These are phyloP conservation scores for Clitopilus passeckerianus DNA, from an alignment of 768 basidiomycete species.

Conservation along the genomic window DNA sequence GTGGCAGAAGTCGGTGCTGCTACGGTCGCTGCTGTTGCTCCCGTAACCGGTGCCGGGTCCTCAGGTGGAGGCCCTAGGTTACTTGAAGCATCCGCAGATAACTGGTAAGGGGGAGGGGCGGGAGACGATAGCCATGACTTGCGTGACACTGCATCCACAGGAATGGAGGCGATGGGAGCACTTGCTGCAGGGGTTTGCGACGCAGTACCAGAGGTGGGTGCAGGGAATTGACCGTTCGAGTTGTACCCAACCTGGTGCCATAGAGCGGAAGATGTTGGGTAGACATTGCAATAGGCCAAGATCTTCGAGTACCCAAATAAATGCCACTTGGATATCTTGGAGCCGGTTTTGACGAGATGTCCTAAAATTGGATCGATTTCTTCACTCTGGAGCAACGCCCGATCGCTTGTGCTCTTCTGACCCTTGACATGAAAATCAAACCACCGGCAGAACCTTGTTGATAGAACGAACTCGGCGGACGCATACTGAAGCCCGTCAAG, in stretches of 20 bases:
- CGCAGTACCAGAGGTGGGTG: background rate
- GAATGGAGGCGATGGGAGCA: background rate
- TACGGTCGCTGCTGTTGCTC: background rate
- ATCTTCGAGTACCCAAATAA: background rate
- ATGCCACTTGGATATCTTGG: background rate
- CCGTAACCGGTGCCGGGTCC: background rate
- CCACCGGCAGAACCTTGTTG: background rate
- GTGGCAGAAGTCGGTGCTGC: background rate
- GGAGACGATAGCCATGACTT: background rate
- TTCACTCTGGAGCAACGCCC: background rate
- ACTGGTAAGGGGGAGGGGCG: background rate
- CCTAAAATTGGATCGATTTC: background rate
- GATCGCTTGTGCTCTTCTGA: background rate
- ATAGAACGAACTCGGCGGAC: background rate
- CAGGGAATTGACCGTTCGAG: background rate
- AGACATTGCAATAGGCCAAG: background rate
- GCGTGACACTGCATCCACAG: background rate
- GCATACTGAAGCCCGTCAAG: background rate
- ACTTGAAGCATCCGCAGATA: background rate
- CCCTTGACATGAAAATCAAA: background rate
- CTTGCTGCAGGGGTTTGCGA: background rate
- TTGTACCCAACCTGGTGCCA: background rate
- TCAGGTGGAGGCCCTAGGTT: background rate
- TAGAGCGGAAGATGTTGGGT: background rate
- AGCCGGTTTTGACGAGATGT: background rate